These are phyloP conservation scores for Pterula multifida DNA, from an alignment of 1,284 basidiomycete genomes.

Conservation along the genomic window DNA sequence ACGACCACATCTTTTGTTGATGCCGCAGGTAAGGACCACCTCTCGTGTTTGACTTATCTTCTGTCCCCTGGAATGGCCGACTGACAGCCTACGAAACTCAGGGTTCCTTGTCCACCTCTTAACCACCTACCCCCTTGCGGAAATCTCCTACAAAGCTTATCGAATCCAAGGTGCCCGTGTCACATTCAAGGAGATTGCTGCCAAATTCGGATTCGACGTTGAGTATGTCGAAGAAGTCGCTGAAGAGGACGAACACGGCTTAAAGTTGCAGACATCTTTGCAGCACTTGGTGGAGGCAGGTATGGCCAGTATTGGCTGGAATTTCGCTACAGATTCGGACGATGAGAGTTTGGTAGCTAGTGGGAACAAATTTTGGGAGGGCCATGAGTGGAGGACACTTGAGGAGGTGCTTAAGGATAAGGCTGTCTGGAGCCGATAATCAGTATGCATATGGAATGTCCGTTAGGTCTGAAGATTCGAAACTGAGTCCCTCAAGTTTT, in stretches of 20 bases:
- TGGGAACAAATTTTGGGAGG: conserved; percentile 2
- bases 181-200: conserved; percentile 14
- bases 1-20: conserved; percentile 14
- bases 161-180: conserved; percentile 17
- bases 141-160: conserved; percentile 14
- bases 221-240: conserved; percentile 12
- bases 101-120: conserved; percentile 19
- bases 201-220: conserved; percentile 10
- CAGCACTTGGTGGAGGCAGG: conserved; percentile 10
- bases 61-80: neutral
- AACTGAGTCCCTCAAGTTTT: too few relatives aligned
- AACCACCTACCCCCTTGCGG: conserved; percentile 14
- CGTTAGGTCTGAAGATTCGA: too few relatives aligned
- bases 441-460: too few relatives aligned
- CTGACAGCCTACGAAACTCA: conserved; percentile 2
- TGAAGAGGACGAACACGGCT: neutral
- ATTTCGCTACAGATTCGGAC: conserved; percentile 4
- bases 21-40: conserved; percentile 10
- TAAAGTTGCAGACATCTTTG: neutral
- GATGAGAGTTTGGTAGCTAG: neutral
- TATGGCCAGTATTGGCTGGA: conserved; percentile 14
- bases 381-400: conserved; percentile 1
- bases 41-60: neutral
- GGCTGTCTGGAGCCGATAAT: too few relatives aligned
- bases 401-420: neutral